Conservation (phyloP, 306 rosid genomes). For the Inga leiocalycina region DNA sequence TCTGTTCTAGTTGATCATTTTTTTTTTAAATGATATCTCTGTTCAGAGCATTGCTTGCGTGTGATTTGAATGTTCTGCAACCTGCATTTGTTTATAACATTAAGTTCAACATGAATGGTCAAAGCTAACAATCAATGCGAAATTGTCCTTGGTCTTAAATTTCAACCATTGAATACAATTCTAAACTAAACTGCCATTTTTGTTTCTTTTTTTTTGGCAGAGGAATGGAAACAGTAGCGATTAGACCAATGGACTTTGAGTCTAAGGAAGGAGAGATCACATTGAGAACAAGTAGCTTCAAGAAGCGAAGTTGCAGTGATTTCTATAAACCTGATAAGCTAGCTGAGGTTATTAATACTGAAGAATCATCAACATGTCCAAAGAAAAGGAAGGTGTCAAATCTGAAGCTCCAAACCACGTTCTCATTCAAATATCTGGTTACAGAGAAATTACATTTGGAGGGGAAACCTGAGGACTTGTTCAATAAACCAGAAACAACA, state of each 20-base stretch:
- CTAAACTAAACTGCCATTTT: constrained; percentile 14
- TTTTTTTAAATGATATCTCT: background rate
- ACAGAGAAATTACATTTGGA: constrained; percentile 21
- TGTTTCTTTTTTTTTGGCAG: constrained; percentile 13
- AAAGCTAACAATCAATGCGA: background rate
- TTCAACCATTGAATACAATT: background rate
- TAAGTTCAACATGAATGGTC: background rate
- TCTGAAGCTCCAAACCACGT: constrained; percentile 41
- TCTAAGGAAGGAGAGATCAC: constrained; percentile 39
- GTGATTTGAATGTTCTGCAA: constrained; percentile 17
- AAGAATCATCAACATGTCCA: constrained; percentile 13
- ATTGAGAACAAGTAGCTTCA: constrained; percentile 36
- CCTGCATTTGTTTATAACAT: background rate
- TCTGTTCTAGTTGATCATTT: background rate
- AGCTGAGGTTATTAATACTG: constrained; percentile 22
- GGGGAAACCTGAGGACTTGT: constrained; percentile 19
- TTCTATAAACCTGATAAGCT: constrained; percentile 27
- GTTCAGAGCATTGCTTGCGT: background rate
- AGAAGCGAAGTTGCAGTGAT: constrained; percentile 26
- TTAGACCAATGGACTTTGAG: constrained; percentile 29
- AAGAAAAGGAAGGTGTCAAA: constrained; percentile 44
- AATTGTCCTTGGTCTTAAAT: background rate
- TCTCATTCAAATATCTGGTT: constrained; percentile 33
- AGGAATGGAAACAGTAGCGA: constrained; percentile 33
- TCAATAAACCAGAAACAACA: constrained; percentile 28